Evolutionary conservation across 768 basidiomycete genomes (phyloP).

Genomic region (Russula sp.): DNA sequence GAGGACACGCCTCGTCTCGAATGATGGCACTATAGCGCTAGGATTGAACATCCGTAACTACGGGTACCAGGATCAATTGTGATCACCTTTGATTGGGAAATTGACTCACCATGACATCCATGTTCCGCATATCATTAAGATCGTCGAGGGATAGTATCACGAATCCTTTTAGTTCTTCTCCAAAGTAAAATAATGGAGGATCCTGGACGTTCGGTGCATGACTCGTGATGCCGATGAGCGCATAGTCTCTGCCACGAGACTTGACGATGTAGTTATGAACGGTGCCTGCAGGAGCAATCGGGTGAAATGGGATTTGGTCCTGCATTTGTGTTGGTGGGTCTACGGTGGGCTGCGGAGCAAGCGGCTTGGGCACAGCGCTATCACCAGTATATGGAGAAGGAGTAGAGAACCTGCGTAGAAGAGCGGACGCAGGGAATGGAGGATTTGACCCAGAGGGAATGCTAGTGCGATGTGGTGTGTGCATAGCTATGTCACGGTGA

Average conservation of each 20-base stretch:
- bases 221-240: constrained; percentile 5
- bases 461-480: background rate
- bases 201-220: background rate
- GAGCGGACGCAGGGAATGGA: background rate
- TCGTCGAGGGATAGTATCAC: constrained; percentile 1
- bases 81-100: too few relatives aligned
- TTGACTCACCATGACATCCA: constrained; percentile 16
- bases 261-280: background rate
- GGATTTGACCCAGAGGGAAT: background rate
- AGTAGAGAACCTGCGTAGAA: constrained; percentile 2
- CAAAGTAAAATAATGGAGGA: constrained; percentile 2
- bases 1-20: background rate
- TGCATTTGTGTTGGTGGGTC: background rate
- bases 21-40: background rate
- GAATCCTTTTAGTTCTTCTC: constrained; percentile 11
- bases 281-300: background rate
- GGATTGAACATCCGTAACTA: constrained; percentile 7
- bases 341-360: background rate
- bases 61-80: background rate
- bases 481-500: background rate
- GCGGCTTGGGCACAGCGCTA: background rate
- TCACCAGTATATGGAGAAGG: constrained; percentile 3
- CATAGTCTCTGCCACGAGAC: constrained; percentile 15
- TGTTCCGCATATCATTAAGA: background rate
- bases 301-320: background rate